Base-by-base conservation (phyloP, 1,284 basidiomycete genomes). In the Rhodotorula sp. region DNA sequence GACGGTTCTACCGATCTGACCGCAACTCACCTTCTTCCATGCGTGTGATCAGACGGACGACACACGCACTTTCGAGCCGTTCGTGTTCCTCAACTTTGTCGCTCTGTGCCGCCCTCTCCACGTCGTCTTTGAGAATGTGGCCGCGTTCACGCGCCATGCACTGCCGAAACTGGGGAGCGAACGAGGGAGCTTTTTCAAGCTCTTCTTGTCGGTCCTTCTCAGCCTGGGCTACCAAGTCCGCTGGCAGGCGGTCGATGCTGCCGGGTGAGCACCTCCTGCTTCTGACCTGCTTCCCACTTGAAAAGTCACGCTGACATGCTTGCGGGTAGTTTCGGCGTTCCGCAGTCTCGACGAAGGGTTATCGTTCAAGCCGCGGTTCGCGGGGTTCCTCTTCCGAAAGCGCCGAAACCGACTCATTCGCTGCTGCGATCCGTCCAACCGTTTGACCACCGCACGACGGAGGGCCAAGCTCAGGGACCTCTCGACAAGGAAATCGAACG, bases 121-220 rank as follows among this genome's bases (percentile, higher is more conserved):
- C 49, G 48, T 23, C n/a, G 19, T 58, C n/a, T 66, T 60, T 31
- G 61, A 70, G 57, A 70, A 70, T 16, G 69, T 70, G 4, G 64
- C 64, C 3, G 59, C 55, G 2, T 70, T 70, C 38, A 43, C 21
- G 10, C 23, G 52, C 38, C 64, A 66, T 45, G 48, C 69, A 1
- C 28, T 70, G 4, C 69, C 69, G 5, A 1, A 5, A 5, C n/a
- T 16, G 0, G 68, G 23, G 3, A 26, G 43, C 34, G 19, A 34
- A 10, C 28, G 19, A 0, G 61, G 64, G 3, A 48, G n/a, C 3
- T 70, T 63, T 61, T 43, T 49, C 34, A 14, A 34, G 45, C 64
- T 70, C 16, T 70, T 66, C 57, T 2, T 64, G 5, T 6, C 56
- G 28, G 60, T 55, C 14, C 6, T 45, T 1, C 21, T 64, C 19